Evolutionary conservation across 306 rosid species (phyloP), one percentile per base, ranked within the genome.

Genomic region (Medicago lupulina): DNA sequence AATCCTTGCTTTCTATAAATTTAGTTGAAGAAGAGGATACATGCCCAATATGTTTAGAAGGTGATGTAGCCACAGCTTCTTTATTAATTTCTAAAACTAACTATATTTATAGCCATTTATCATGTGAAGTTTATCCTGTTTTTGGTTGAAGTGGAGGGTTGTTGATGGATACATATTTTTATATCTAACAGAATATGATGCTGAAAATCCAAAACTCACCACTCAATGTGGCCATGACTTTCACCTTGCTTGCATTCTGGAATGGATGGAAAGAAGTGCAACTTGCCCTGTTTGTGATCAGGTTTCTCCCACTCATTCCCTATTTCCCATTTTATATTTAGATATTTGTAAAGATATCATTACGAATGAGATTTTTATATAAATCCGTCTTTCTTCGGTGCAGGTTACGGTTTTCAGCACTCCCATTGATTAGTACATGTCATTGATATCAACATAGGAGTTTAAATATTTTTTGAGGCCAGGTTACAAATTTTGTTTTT

Each of bases 241-340:
- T 85, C 99, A 95, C 89, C 97, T 95, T 58, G 93, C 99, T 7
- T 96, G 99, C 88, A 92, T 92, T 90, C 90, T 96, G 47, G 97
- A 90, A 80, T 96, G 99, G 99, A 90, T 87, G 97, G 97, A 96
- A 90, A 88, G 99, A 87, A 92, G 97, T 85, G 92, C 88, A 61
- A 80, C 66, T 53, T 96, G 99, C 77, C 99, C 98, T 7, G 96
- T 90, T 57, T 92, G 99, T 71, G 97, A 88, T 86, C 82, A 88
- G 99, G 99, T 96, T 67, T 82, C 81, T 79, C 59, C 47, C 71
- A 23, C 58, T 47, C 38, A 39, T 66, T 68, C 67, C 68, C 64
- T 16, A 36, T 60, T 50, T 63, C 8, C 69, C 49, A 38, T 16
- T 15, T 58, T 17, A 18, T 65, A 38, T 61, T 66, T 49, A 65